A percentile compares a stretch with the other conserved stretches of the same genome.
Evolutionary conservation across 176 grass and related monocot species (phyloP).

Genomic region (Leersia perrieri): DNA sequence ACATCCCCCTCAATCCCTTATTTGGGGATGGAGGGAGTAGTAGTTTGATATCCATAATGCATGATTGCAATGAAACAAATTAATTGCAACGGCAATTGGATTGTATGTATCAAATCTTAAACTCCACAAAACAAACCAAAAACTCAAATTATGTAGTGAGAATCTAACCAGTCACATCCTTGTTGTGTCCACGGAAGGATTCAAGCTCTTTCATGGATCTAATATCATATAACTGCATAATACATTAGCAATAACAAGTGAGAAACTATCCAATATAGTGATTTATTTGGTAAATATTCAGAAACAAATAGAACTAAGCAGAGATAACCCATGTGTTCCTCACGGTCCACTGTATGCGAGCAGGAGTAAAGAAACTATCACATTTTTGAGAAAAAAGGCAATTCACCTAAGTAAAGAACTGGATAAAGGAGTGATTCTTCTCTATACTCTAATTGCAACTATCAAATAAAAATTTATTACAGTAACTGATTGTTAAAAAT

Average conservation of each 20-base stretch:
- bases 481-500: neutral
- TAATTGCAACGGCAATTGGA: neutral
- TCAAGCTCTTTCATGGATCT: constrained; percentile 99
- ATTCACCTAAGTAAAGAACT: neutral
- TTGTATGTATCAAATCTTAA: neutral
- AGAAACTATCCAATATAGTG: neutral
- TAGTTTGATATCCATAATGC: neutral
- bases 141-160: constrained; percentile 22
- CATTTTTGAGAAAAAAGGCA: neutral
- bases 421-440: neutral
- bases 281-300: constrained; percentile 14
- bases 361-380: neutral
- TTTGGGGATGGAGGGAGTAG: no score
- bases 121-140: constrained; percentile 5
- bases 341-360: neutral
- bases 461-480: neutral
- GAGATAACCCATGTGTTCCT: neutral
- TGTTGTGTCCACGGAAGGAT: constrained; percentile 96
- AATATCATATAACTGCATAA: constrained; percentile 97
- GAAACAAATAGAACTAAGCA: neutral
- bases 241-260: constrained; percentile 32
- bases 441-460: neutral
- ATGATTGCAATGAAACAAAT: constrained; percentile 13
- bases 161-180: constrained; percentile 90
- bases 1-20: no score